Evolutionary conservation across 257 asterid genomes (phyloP), one percentile per base, ranked within the genome.

Genomic region (Schizonepeta tenuifolia): DNA sequence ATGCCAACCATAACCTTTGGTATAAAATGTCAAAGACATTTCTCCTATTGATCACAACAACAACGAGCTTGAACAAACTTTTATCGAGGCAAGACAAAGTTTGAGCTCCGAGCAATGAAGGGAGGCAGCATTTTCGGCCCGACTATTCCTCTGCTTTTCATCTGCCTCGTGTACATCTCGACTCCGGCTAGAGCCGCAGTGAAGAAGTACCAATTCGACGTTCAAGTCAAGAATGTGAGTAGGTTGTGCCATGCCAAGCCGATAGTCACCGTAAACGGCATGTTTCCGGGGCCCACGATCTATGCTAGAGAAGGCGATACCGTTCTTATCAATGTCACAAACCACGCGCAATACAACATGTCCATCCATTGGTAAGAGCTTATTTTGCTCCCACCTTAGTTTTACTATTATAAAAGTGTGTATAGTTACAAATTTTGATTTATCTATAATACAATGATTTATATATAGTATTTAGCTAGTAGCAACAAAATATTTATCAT

Each of bases 281-380:
- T 71, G 76, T 86, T 73, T 51, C 92, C 92, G 4, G 89, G 92
- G 63, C 92, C 92, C 2, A 84, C 92, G 0, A 36, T 86, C 5
- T 86, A 86, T 5, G 89, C 35, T 54, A 72, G 87, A 57, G 92
- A 84, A 76, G 92, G 89, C n/a, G 92, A 86, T 41, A 58, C 75
- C 8, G 47, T 86, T 62, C 70, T 71, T 5, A 78, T 86, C 8
- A 80, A 86, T 22, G 89, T 86, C 24, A 68, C 83, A 3, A 84
- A 86, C 41, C 58, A 74, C 18, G 87, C 87, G 12, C 87, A 74
- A 4, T 84, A 86, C 41, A 86, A 84, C 77, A 77, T 86, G 77
- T 84, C 92, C 0, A 86, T 86, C 75, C 92, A 86, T 62, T 86
- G 89, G 89, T 83, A 72, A 54, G 2, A 10, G 9, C 3, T 0